Conservation (phyloP, 78 protist genomes). For the Paratrimastix pyriformis region DNA sequence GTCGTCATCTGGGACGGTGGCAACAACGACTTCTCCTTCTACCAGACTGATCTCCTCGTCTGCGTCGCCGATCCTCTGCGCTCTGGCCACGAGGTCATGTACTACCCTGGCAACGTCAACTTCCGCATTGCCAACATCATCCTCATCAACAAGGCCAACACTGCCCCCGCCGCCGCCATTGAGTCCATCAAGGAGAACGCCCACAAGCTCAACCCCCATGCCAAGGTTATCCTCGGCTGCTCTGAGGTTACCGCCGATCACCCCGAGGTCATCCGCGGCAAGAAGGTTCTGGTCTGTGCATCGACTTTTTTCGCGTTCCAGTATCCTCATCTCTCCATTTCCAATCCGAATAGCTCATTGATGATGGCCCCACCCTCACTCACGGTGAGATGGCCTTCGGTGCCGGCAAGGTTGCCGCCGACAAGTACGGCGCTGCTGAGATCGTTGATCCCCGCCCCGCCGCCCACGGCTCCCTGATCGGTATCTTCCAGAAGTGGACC, state of each 20-base stretch:
- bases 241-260: neutral
- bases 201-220: neutral
- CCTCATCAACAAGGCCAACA: constrained; percentile 3
- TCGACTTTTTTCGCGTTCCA: too few relatives aligned
- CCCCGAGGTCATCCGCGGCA: constrained; percentile 17
- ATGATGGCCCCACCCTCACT: constrained; percentile 35
- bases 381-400: constrained; percentile 33
- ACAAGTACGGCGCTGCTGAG: neutral
- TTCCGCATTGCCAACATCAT: neutral
- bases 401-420: constrained; percentile 36
- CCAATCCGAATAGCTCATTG: too few relatives aligned
- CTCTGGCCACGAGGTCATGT: constrained; percentile 16
- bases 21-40: constrained; percentile 34
- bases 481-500: neutral
- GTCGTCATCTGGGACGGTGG: constrained; percentile 44
- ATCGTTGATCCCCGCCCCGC: constrained; percentile 15
- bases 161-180: neutral
- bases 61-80: constrained; percentile 34
- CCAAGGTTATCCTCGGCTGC: neutral
- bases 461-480: constrained; percentile 2
- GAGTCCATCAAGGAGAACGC: neutral
- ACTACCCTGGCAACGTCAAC: constrained; percentile 28
- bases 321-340: too few relatives aligned
- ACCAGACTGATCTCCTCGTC: constrained; percentile 15
- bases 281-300: constrained; percentile 19